Percentiles rank a stretch among this genome's conserved stretches.
Conservation (phyloP, 2,329 filamentous ascomycete genomes). For the Nemania sp. region DNA sequence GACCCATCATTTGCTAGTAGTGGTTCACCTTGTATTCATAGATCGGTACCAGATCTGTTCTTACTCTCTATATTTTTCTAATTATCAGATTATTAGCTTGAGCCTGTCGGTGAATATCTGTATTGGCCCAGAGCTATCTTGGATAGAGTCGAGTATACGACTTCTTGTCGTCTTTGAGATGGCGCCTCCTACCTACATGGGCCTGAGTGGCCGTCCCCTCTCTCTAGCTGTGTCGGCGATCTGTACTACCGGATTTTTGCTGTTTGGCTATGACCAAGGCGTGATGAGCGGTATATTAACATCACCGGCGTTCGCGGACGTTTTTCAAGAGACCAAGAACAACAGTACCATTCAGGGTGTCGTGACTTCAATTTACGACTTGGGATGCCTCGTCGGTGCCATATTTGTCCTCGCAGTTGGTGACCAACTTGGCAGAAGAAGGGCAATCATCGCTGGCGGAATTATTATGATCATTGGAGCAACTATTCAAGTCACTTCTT, state of each 20-base stretch:
- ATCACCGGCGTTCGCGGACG: slow-evolving; percentile 51
- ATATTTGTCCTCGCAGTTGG: slow-evolving; percentile 55
- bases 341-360: slow-evolving; percentile 52
- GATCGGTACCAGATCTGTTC: slow-evolving; percentile 4
- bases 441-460: slow-evolving; percentile 60
- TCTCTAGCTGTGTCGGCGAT: slow-evolving; percentile 63
- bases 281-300: slow-evolving; percentile 58
- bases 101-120: background rate
- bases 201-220: slow-evolving; percentile 60
- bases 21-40: slow-evolving; percentile 5
- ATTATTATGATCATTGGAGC: slow-evolving; percentile 59
- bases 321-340: slow-evolving; percentile 48
- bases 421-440: slow-evolving; percentile 54
- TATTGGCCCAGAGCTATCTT: background rate
- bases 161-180: slow-evolving; percentile 39
- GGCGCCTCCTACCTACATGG: slow-evolving; percentile 59
- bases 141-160: slow-evolving; percentile 12
- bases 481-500: slow-evolving; percentile 54
- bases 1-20: background rate
- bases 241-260: slow-evolving; percentile 64
- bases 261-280: slow-evolving; percentile 49
- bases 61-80: background rate
- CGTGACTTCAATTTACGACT: slow-evolving; percentile 53
- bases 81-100: background rate
- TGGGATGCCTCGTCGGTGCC: slow-evolving; percentile 50